Base-by-base conservation (phyloP, 1,139 yeast species). In the Kodamaea sp. region DNA sequence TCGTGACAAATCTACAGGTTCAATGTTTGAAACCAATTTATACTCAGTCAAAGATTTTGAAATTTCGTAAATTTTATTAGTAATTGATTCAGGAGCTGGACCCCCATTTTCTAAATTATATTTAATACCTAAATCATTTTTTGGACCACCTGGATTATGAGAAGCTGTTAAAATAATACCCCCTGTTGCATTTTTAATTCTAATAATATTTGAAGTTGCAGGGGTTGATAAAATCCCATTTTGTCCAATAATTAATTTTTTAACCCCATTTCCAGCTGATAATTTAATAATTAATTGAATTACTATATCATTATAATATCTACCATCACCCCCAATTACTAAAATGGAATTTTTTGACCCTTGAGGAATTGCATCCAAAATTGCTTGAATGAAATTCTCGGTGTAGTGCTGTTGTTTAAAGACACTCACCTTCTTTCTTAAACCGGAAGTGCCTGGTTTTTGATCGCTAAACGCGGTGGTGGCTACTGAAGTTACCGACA, bases 91-190 rank as follows among this genome's bases (percentile, higher is more conserved):
- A 4, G 98, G 98, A n/a, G 98, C 98, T 30, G 98, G 98, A 2
- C 97, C 98, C 48, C 98, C 98, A 57, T 92, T 90, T 47, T 87
- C 79, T 63, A 94, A 73, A 64, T 92, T 92, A 72, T 92, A 92
- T 70, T 92, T 92, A 70, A 92, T 92, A 43, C 98, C 98, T 62
- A 90, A 78, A 60, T 92, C 98, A 47, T 87, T 81, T 28, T 75
- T 67, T 44, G 97, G 97, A 6, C 97, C 97, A 60, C 98, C 98
- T n/a, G 98, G 98, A 65, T 92, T 92, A 65, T 92, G 98, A 27
- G 96, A 85, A 4, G 98, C 98, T 15, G 98, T 92, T 57, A 92
- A 73, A 48, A 94, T 88, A 62, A 92, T 89, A 45, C 97, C 98
- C 46, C 98, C 98, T 7, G 97, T 90, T 23, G 55, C 57, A 7